These are phyloP conservation scores for Novymonas esmeraldas DNA, from an alignment of 208 protist genomes.

Conservation along the genomic window DNA sequence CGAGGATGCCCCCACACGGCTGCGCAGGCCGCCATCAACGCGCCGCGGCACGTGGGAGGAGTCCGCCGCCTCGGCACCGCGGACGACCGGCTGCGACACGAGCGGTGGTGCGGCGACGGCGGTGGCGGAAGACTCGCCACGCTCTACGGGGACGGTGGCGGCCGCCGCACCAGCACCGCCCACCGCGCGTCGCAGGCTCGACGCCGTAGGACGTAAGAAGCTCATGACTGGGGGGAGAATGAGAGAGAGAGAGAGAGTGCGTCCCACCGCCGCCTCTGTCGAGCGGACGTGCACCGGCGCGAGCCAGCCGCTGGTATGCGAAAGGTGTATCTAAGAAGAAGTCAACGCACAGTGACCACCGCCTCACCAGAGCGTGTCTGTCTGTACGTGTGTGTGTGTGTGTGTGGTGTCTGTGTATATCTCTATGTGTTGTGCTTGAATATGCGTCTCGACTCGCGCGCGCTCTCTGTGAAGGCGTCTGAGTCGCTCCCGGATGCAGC, in stretches of 20 bases:
- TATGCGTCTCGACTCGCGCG: too few species aligned
- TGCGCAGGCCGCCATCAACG: constrained; percentile 28
- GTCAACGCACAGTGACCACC: too few species aligned
- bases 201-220: constrained; percentile 41
- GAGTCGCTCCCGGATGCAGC: too few species aligned
- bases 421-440: too few species aligned
- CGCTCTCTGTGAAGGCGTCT: too few species aligned
- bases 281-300: too few species aligned
- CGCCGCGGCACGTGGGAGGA: constrained; percentile 29
- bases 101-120: not conserved
- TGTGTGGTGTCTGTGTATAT: not conserved
- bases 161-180: constrained; percentile 2
- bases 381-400: not conserved
- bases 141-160: constrained; percentile 16
- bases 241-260: too few species aligned
- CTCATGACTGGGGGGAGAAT: constrained; percentile 30
- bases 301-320: too few species aligned
- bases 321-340: constrained; percentile 3
- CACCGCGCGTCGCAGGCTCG: constrained; percentile 44
- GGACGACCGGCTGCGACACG: not conserved
- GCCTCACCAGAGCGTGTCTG: too few species aligned
- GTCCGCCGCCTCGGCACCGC: constrained; percentile 5
- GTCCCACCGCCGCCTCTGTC: too few species aligned
- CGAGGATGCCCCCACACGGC: constrained; percentile 20
- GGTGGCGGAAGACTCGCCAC: not conserved